These are phyloP conservation scores for Penstemon barbatus DNA, from an alignment of 257 asterid genomes.

Conservation along the genomic window DNA sequence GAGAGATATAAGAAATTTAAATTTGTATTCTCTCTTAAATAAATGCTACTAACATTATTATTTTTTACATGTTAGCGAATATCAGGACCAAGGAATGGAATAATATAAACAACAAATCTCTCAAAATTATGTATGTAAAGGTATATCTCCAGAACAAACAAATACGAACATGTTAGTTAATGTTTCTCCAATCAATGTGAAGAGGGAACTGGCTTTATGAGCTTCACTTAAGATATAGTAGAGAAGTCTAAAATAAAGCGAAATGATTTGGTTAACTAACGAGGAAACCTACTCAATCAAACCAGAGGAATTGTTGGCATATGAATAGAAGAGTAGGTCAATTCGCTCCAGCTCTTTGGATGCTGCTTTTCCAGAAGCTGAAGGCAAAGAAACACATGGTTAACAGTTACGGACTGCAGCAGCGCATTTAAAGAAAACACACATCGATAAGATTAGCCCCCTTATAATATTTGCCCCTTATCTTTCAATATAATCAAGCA, in stretches of 20 bases:
- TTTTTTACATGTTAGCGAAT: background rate
- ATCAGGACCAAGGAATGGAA: background rate
- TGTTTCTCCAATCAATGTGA: slow-evolving; percentile 3
- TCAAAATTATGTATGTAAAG: background rate
- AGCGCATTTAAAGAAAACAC: background rate
- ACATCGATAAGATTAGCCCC: background rate
- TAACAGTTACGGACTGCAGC: slow-evolving; percentile 14
- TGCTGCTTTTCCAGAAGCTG: slow-evolving; percentile 70
- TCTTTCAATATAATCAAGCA: background rate
- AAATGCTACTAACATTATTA: background rate
- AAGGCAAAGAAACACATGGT: slow-evolving; percentile 25
- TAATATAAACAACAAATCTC: too few species aligned
- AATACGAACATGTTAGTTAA: background rate
- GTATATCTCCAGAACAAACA: background rate
- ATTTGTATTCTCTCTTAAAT: slow-evolving; percentile 5
- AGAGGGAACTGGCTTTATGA: background rate
- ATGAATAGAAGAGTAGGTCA: slow-evolving; percentile 59
- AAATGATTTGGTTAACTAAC: slow-evolving; percentile 2
- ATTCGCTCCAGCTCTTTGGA: slow-evolving; percentile 57
- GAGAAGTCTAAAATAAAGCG: background rate
- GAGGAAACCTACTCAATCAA: slow-evolving; percentile 67
- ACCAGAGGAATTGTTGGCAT: slow-evolving; percentile 48
- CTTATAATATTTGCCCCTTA: too few species aligned
- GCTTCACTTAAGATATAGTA: background rate
- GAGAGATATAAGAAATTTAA: background rate